Evolutionary conservation across 805 yeast species (phyloP), one percentile per base, ranked within the genome.

Genomic region (Lipomyces starkeyi): DNA sequence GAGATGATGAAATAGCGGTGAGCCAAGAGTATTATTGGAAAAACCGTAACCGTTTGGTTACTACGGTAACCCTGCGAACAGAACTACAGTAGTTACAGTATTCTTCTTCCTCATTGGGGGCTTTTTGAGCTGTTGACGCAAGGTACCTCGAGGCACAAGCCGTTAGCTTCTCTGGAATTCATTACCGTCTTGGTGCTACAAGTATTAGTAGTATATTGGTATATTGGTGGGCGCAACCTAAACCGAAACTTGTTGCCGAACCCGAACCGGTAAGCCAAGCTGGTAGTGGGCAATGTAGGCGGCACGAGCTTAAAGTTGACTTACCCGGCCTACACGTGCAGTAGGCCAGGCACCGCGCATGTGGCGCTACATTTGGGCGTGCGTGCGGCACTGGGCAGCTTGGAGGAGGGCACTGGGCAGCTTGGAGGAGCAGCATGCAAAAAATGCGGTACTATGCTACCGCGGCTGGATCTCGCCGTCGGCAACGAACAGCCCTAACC

Each of bases 271-370:
- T 14, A 2, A 3, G 27, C n/a, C 27, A 25, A 25, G 49, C 37
- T 35, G 27, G 27, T 25, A 35, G 49, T 2, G 49, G 20, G 49
- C 47, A 17, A 6, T 17, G 7, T 17, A 5, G 49, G 20, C n/a
- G 20, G 49, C 49, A n/a, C 49, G 8, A 43, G 49, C 22, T 17
- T 17, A 17, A 17, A 37, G 43, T 13, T 37, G 8, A 3, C 3
- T 43, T 43, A 43, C 49, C 49, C 49, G 49, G 49, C 22, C 49
- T 17, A n/a, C 20, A 43, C 11, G 22, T 43, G 49, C 49, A 43
- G 49, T 43, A 43, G 49, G 22, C 49, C 49, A 43, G 49, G 49
- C 49, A 43, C 49, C 11, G 22, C 11, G 49, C 49, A 43, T 43
- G 49, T 43, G 49, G 49, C 22, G 40, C 40, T 37, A 14, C 17